Evolutionary conservation across 257 asterid genomes (phyloP).

Genomic region (Jacaranda copaia): DNA sequence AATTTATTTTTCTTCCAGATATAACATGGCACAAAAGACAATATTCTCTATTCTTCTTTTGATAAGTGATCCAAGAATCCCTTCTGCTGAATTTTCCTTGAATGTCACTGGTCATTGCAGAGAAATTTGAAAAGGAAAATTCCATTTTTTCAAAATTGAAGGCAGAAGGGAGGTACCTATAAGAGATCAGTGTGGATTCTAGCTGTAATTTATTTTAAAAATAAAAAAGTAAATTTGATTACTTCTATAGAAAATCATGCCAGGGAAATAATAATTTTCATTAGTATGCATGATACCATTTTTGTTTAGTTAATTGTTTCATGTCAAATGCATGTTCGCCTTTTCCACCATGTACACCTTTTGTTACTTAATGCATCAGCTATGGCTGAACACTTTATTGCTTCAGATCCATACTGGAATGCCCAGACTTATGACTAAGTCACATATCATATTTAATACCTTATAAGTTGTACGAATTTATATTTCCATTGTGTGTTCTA

Average conservation of each 20-base stretch:
- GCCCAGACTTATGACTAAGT: conserved; percentile 3
- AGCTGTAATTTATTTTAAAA: not conserved
- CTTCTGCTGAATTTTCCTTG: not conserved
- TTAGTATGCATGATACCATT: conserved; percentile 14
- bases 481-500: conserved; percentile 11
- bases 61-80: conserved; percentile 6
- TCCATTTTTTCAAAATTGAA: not conserved
- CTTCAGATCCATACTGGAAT: not conserved
- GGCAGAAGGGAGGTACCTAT: not conserved
- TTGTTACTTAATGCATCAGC: not conserved
- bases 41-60: conserved; percentile 1
- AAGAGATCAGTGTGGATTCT: not conserved
- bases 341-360: not conserved
- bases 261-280: conserved; percentile 1
- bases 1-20: not conserved
- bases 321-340: not conserved
- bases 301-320: conserved; percentile 3
- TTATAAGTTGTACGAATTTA: conserved; percentile 1
- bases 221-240: not conserved
- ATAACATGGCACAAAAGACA: not conserved
- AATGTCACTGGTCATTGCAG: not conserved
- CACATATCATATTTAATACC: not conserved
- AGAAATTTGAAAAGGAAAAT: not conserved
- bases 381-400: not conserved
- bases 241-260: conserved; percentile 20